phyloP scores from a whole-genome alignment of 768 basidiomycete species.

The Rhizopogon vesiculosus region DNA sequence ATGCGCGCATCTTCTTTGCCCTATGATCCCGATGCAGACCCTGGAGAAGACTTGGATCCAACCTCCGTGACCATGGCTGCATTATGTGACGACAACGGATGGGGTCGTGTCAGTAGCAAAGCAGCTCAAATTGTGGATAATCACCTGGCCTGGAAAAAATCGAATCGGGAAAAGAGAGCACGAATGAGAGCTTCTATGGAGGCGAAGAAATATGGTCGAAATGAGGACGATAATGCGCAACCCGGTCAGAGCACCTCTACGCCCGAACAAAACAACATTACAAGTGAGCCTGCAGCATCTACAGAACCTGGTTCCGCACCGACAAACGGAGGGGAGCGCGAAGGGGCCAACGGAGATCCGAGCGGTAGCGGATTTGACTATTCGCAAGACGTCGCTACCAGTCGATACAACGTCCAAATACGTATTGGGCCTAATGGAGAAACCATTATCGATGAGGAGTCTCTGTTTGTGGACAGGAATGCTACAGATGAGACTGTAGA shows the following conservation, averaged over 20 bases:
- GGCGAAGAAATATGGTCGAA: slow-evolving; percentile 68
- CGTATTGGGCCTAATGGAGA: slow-evolving; percentile 85
- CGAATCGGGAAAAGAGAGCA: slow-evolving; percentile 61
- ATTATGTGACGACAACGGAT: slow-evolving; percentile 72
- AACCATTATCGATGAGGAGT: slow-evolving; percentile 83
- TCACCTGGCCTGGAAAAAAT: slow-evolving; percentile 66
- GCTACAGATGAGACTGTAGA: slow-evolving; percentile 63
- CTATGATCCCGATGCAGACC: slow-evolving; percentile 55
- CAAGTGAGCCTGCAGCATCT: slow-evolving; percentile 10
- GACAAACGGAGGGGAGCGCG: background rate
- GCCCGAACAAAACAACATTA: slow-evolving; percentile 3
- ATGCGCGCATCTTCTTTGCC: slow-evolving; percentile 45
- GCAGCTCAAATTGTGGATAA: slow-evolving; percentile 67
- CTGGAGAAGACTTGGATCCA: slow-evolving; percentile 79
- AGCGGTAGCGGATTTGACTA: slow-evolving; percentile 69
- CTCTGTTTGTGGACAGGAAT: slow-evolving; percentile 71
- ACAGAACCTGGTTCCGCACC: slow-evolving; percentile 7
- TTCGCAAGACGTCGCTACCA: slow-evolving; percentile 54
- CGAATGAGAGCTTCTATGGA: slow-evolving; percentile 63
- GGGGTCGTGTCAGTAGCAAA: slow-evolving; percentile 76
- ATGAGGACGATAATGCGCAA: slow-evolving; percentile 41
- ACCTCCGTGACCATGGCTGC: slow-evolving; percentile 79
- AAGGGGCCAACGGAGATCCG: slow-evolving; percentile 32
- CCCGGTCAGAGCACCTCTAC: slow-evolving; percentile 6
- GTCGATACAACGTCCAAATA: slow-evolving; percentile 80